Percentiles rank a stretch among this genome's conserved stretches.
Evolutionary conservation across 495 filamentous ascomycete species (phyloP).

Genomic region (Thozetella sp.): DNA sequence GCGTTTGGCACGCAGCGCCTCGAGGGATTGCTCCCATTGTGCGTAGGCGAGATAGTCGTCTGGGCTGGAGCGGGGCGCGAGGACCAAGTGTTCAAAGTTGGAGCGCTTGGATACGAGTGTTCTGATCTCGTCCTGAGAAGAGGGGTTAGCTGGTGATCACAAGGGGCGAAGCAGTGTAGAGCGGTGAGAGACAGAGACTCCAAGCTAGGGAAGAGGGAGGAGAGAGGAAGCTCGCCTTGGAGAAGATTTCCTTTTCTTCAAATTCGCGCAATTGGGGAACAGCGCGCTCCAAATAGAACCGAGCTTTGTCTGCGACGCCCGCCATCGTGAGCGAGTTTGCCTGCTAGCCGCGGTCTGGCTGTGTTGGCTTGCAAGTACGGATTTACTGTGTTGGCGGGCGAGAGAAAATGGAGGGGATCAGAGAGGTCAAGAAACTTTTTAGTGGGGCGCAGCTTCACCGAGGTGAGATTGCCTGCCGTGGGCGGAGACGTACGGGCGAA

Average conservation of each 20-base stretch:
- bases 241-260: slow-evolving; percentile 86
- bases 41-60: slow-evolving; percentile 84
- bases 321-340: slow-evolving; percentile 58
- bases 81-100: slow-evolving; percentile 89
- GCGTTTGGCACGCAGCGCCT: slow-evolving; percentile 78
- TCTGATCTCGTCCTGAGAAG: slow-evolving; percentile 75
- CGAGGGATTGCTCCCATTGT: slow-evolving; percentile 89
- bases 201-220: not conserved
- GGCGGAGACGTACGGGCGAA: too few species aligned
- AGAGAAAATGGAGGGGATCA: not conserved
- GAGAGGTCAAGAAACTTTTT: slow-evolving; percentile 29
- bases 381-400: not conserved
- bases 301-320: slow-evolving; percentile 85
- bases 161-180: not conserved
- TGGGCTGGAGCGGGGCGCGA: slow-evolving; percentile 73
- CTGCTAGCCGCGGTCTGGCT: not conserved
- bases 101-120: slow-evolving; percentile 87
- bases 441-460: slow-evolving; percentile 14
- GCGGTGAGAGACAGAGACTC: not conserved
- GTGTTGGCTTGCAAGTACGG: not conserved
- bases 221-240: slow-evolving; percentile 51
- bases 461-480: too few species aligned
- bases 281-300: slow-evolving; percentile 89
- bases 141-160: slow-evolving; percentile 3
- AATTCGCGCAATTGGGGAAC: slow-evolving; percentile 90